These are phyloP conservation scores for Entoloma clypeatum DNA, from an alignment of 1,284 basidiomycete genomes.

Conservation along the genomic window DNA sequence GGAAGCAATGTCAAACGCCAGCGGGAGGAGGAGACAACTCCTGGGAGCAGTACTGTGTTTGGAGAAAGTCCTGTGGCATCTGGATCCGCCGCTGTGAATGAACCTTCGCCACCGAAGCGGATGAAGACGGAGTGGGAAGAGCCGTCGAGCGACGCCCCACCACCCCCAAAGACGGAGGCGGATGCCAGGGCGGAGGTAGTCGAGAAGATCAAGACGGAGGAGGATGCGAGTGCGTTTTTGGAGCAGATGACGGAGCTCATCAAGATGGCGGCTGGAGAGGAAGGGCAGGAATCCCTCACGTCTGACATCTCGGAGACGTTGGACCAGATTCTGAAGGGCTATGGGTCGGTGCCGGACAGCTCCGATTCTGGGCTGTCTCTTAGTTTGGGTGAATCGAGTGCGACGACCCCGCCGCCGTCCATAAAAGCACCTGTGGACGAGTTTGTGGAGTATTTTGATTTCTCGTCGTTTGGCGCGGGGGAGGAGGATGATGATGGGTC, in stretches of 20 bases:
- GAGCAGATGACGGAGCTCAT: constrained; percentile 61
- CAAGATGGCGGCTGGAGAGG: constrained; percentile 43
- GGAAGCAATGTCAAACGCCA: constrained; percentile 46
- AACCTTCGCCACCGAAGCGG: constrained; percentile 67
- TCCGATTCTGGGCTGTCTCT: constrained; percentile 36
- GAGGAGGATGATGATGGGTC: constrained; percentile 62
- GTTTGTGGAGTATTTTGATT: constrained; percentile 63
- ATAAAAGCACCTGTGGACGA: constrained; percentile 39
- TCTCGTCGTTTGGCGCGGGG: constrained; percentile 50
- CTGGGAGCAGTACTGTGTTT: constrained; percentile 14
- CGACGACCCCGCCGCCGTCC: constrained; percentile 34
- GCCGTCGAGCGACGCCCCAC: constrained; percentile 47
- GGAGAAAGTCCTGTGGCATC: constrained; percentile 25
- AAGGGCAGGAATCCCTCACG: constrained; percentile 41
- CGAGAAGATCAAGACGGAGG: constrained; percentile 60
- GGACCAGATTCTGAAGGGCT: constrained; percentile 58
- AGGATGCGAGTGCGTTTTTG: constrained; percentile 59
- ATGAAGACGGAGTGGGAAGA: constrained; percentile 67
- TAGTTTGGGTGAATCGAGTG: constrained; percentile 32
- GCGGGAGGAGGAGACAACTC: constrained; percentile 52
- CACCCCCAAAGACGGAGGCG: constrained; percentile 49
- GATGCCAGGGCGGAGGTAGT: constrained; percentile 55
- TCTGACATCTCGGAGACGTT: constrained; percentile 57
- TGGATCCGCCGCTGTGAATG: constrained; percentile 35
- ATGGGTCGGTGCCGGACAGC: constrained; percentile 35